Percentiles rank a stretch among this genome's conserved stretches.
Evolutionary conservation across 495 filamentous ascomycete genomes (phyloP).

Genomic region (Tuber melanosporum): DNA sequence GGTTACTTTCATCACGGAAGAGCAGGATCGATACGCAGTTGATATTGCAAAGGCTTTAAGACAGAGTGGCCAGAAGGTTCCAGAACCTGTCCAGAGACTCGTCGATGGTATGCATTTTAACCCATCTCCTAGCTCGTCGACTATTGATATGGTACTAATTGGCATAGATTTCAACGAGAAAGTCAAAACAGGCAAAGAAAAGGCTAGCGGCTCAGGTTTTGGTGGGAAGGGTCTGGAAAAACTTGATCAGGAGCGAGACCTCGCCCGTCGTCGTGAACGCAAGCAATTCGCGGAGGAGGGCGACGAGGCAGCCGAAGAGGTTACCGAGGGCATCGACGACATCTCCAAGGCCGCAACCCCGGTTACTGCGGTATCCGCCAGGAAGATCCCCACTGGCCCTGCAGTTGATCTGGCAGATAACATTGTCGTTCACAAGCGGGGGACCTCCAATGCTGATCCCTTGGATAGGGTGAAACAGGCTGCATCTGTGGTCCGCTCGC

Average conservation of each 20-base stretch:
- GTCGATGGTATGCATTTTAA: conserved; percentile 46
- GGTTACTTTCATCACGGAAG: conserved; percentile 85
- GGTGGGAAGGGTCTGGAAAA: conserved; percentile 91
- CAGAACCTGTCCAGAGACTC: conserved; percentile 61
- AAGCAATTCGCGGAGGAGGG: conserved; percentile 86
- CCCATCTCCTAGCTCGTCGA: neutral
- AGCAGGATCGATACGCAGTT: conserved; percentile 82
- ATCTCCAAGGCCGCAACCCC: conserved; percentile 50
- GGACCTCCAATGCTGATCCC: conserved; percentile 53
- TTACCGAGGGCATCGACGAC: conserved; percentile 51
- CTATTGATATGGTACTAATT: neutral
- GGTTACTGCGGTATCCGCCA: conserved; percentile 46
- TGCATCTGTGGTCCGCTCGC: conserved; percentile 77
- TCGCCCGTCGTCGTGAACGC: conserved; percentile 72
- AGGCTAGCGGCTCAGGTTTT: conserved; percentile 73
- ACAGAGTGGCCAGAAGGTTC: conserved; percentile 77
- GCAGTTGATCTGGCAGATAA: conserved; percentile 54
- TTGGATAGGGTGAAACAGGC: conserved; percentile 79
- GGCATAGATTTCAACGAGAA: conserved; percentile 63
- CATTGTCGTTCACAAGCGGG: conserved; percentile 67
- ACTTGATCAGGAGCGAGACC: conserved; percentile 83
- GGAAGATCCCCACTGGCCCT: conserved; percentile 19
- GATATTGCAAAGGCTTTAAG: conserved; percentile 91
- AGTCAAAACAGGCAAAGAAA: conserved; percentile 85
- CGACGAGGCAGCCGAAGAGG: conserved; percentile 77